Evolutionary conservation across 2,329 filamentous ascomycete species (phyloP), one percentile per base, ranked within the genome.

Genomic region (Penicillium sp.): DNA sequence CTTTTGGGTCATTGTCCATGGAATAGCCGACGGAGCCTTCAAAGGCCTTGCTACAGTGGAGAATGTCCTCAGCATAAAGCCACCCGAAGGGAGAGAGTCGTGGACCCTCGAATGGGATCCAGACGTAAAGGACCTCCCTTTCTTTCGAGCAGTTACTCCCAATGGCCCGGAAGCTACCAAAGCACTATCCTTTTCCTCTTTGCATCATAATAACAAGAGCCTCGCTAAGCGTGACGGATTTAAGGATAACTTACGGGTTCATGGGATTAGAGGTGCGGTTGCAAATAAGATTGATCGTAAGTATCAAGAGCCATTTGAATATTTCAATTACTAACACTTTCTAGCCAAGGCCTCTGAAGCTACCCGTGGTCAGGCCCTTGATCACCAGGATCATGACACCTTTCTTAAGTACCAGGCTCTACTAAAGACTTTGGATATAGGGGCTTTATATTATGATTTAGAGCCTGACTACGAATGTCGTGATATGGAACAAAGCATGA

Each of bases 401-500:
- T 37, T 6, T 9, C 35, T 37, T 16, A 67, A 64, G 57, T 69
- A 69, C 43, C 37, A 67, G 37, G 57, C 55, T 31, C 13, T 14
- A 14, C 45, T 68, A 0, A 69, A 68, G 49, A 31, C 45, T 3
- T 25, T 68, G 14, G 62, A 69, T 53, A 55, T 68, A 13, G 16
- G 62, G 19, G 65, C 66, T 3, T 27, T 63, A 42, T 58, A 58
- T 13, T 62, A 61, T 49, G 50, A 62, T 42, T 21, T 67, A 6
- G 60, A 65, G 19, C 57, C 55, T 42, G 48, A 68, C 29, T 65
- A 63, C 48, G 45, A 65, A 58, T 66, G 27, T 19, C 54, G 54
- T 13, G 50, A 63, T 23, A 65, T 69, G 16, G 62, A 69, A 55
- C 37, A 63, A 50, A 68, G 62, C 16, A 67, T 68, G 49, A 55